phyloP scores from a whole-genome alignment of 768 basidiomycete species.

The Boletus fagicola region DNA sequence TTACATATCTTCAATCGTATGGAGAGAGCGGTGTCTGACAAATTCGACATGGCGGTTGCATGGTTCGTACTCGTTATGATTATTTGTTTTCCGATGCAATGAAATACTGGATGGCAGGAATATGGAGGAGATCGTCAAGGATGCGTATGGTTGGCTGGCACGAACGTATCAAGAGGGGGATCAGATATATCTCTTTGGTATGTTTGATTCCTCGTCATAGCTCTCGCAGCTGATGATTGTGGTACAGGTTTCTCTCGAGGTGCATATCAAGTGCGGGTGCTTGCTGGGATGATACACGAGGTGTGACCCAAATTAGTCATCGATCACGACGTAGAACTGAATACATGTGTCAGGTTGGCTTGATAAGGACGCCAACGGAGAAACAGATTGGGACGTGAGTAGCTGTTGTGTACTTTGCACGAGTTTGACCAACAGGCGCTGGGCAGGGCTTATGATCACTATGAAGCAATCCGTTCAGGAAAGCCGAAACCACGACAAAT shows the following conservation, averaged over 20 bases:
- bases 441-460: constrained; percentile 20
- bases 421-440: not conserved
- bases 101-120: not conserved
- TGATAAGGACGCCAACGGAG: constrained; percentile 12
- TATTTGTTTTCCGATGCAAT: too few species aligned
- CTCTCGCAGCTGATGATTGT: too few species aligned
- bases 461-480: constrained; percentile 14
- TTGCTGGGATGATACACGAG: not conserved
- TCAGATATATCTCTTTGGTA: too few species aligned
- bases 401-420: not conserved
- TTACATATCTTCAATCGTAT: not conserved
- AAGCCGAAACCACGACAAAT: constrained; percentile 20
- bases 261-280: not conserved
- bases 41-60: not conserved
- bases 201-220: too few species aligned
- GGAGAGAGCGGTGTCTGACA: not conserved
- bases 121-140: not conserved
- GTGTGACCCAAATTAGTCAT: not conserved
- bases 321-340: not conserved
- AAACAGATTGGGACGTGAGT: constrained; percentile 33
- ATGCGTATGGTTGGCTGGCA: too few species aligned
- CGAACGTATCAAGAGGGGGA: too few species aligned
- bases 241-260: too few species aligned
- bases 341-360: not conserved
- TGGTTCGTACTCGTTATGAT: not conserved